These are phyloP conservation scores for Dioszegia aurantiaca DNA, from an alignment of 768 basidiomycete species.

Conservation along the genomic window DNA sequence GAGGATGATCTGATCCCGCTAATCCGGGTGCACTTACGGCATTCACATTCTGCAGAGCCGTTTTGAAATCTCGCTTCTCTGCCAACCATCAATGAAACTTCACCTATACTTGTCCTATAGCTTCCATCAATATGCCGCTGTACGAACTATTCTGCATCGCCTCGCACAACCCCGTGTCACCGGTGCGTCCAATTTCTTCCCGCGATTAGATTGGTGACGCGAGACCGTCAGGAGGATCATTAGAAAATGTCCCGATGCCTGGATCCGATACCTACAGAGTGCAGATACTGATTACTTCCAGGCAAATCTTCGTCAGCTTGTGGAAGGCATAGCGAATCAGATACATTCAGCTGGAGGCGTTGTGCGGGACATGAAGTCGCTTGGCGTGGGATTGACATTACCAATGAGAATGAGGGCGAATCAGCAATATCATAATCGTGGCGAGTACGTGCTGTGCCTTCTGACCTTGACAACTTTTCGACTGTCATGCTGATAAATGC, in stretches of 20 bases:
- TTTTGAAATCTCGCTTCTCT: not conserved
- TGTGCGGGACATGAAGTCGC: constrained; percentile 45
- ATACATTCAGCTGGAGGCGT: constrained; percentile 46
- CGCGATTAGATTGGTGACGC: not conserved
- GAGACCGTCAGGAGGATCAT: not conserved
- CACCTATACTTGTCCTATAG: too few relatives aligned
- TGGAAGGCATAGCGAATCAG: constrained; percentile 37
- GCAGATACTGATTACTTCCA: constrained; percentile 13
- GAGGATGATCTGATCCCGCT: not conserved
- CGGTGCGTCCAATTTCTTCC: constrained; percentile 26
- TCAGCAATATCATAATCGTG: constrained; percentile 47
- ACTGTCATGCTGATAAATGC: too few relatives aligned
- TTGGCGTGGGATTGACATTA: constrained; percentile 43
- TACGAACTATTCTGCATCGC: constrained; percentile 53
- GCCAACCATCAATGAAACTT: too few relatives aligned
- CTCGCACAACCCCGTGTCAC: constrained; percentile 43
- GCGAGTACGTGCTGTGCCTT: constrained; percentile 44
- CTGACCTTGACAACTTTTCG: not conserved
- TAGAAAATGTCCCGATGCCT: too few relatives aligned
- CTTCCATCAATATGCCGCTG: constrained; percentile 47
- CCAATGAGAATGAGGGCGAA: constrained; percentile 46
- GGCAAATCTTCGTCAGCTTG: constrained; percentile 46
- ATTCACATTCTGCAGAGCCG: not conserved
- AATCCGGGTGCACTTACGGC: not conserved
- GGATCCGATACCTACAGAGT: too few relatives aligned